phyloP scores from a whole-genome alignment of 108 stramenopile genomes.

The Pelagomonas calceolata region DNA sequence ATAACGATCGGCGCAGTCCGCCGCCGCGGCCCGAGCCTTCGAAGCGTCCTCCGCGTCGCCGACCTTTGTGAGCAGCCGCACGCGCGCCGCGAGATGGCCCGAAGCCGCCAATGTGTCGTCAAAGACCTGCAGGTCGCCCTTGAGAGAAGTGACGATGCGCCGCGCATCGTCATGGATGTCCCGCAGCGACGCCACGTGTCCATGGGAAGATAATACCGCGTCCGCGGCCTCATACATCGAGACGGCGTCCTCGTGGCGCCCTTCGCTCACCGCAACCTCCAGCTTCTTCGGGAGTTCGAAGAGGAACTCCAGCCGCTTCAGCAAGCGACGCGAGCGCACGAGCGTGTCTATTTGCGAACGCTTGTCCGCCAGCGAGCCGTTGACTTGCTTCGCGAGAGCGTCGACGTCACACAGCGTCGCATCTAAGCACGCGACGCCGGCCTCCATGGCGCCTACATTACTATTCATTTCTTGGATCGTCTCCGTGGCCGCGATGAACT shows the following conservation, averaged over 20 bases:
- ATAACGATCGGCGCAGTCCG: not conserved
- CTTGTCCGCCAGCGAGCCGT: slow-evolving; percentile 21
- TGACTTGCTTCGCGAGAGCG: slow-evolving; percentile 10
- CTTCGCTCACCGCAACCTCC: slow-evolving; percentile 20
- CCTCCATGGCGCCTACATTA: slow-evolving; percentile 43
- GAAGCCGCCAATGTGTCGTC: not conserved
- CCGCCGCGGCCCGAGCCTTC: not conserved
- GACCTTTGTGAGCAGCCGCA: not conserved
- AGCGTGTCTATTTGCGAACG: slow-evolving; percentile 44
- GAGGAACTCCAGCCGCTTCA: slow-evolving; percentile 42
- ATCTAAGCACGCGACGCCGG: slow-evolving; percentile 26
- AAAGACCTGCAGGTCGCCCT: not conserved
- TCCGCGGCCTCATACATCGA: slow-evolving; percentile 9
- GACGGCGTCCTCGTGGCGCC: slow-evolving; percentile 16
- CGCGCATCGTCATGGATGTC: slow-evolving; percentile 12
- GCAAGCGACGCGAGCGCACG: slow-evolving; percentile 36
- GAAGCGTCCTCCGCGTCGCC: not conserved
- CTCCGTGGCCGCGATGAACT: slow-evolving; percentile 95
- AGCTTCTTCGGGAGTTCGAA: slow-evolving; percentile 44
- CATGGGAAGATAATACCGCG: slow-evolving; percentile 12
- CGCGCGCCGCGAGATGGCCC: not conserved
- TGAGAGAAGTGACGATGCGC: not conserved
- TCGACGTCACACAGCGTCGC: slow-evolving; percentile 26
- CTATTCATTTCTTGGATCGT: slow-evolving; percentile 67
- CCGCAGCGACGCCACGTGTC: slow-evolving; percentile 18